These are phyloP conservation scores for Botrytis tulipae DNA, from an alignment of 2,329 filamentous ascomycete species.

Conservation along the genomic window DNA sequence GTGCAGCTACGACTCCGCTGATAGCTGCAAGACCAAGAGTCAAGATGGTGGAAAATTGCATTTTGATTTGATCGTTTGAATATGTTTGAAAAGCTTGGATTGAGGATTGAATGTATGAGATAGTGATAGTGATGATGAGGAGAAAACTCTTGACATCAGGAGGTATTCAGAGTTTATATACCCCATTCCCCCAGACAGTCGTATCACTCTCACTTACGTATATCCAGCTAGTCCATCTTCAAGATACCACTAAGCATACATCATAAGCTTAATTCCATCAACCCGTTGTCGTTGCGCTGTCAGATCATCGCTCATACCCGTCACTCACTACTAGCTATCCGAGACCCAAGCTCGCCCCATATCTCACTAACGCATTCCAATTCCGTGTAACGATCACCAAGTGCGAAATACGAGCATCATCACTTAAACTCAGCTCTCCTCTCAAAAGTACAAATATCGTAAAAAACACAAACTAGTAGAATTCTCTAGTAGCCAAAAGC, in stretches of 20 bases:
- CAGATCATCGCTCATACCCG: neutral
- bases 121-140: neutral
- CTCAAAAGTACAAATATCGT: neutral
- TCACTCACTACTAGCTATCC: neutral
- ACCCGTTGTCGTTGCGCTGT: neutral
- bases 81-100: neutral
- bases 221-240: neutral
- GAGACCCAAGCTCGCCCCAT: neutral
- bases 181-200: neutral
- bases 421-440: neutral
- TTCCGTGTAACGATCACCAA: neutral
- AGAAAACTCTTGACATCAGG: neutral
- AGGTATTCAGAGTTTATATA: neutral
- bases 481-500: neutral
- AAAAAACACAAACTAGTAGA: neutral
- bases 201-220: neutral
- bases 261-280: neutral
- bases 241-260: neutral
- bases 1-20: slow-evolving; percentile 3
- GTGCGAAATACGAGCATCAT: neutral
- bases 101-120: neutral
- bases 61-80: neutral
- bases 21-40: slow-evolving; percentile 11
- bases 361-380: neutral
- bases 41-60: slow-evolving; percentile 15